Evolutionary conservation across 1,284 basidiomycete genomes (phyloP).

Genomic region (Cutaneotrichosporon spelunceum): DNA sequence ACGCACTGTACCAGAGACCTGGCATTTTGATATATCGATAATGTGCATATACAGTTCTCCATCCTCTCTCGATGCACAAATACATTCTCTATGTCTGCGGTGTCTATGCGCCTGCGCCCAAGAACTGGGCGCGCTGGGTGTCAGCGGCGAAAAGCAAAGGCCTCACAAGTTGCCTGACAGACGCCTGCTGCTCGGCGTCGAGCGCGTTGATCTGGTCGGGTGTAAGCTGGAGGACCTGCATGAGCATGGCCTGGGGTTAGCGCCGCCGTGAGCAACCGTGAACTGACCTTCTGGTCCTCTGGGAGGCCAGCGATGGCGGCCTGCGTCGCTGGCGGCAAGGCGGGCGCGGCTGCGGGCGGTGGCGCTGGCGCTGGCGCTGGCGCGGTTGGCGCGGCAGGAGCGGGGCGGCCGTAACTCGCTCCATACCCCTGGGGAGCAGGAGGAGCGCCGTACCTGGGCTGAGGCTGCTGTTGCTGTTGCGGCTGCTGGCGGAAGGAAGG

Average conservation of each 20-base stretch:
- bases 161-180: conserved; percentile 81
- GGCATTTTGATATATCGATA: background rate
- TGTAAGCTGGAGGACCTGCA: conserved; percentile 81
- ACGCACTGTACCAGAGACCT: background rate
- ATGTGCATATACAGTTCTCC: conserved; percentile 7
- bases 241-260: conserved; percentile 64
- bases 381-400: conserved; percentile 29
- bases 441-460: conserved; percentile 25
- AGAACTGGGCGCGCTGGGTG: conserved; percentile 46
- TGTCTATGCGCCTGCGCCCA: conserved; percentile 28
- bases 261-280: rapidly evolving
- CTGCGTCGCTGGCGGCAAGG: conserved; percentile 41
- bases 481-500: conserved; percentile 25
- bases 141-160: conserved; percentile 25
- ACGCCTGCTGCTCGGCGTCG: conserved; percentile 74
- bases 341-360: conserved; percentile 22
- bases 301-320: conserved; percentile 44
- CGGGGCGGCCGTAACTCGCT: conserved; percentile 18
- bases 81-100: conserved; percentile 4
- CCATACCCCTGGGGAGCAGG: background rate
- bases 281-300: conserved; percentile 50
- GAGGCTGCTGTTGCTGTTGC: no score
- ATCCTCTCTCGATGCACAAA: background rate
- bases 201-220: conserved; percentile 82
- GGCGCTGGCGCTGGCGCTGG: no score